Percentiles rank a stretch among this genome's conserved stretches.
Conservation (phyloP, 805 yeast genomes). For the Teunomyces lycoperdinae region DNA sequence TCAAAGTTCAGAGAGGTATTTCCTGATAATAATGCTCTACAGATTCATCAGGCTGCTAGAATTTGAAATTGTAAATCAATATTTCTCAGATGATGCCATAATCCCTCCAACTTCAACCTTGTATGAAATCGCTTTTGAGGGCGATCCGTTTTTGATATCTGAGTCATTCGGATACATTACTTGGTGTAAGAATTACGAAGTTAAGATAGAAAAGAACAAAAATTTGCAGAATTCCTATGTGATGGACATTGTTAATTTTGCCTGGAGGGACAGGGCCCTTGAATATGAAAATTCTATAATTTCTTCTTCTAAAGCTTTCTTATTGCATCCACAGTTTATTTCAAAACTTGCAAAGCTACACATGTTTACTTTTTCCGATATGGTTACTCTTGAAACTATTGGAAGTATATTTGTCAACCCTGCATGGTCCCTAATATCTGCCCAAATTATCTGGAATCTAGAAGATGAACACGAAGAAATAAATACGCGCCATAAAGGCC, state of each 20-base stretch:
- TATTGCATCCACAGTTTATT: conserved; percentile 31
- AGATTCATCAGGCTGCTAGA: conserved; percentile 13
- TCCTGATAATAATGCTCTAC: conserved; percentile 9
- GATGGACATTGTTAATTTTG: conserved; percentile 52
- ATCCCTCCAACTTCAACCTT: conserved; percentile 39
- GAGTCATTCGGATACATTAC: conserved; percentile 45
- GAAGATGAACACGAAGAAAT: conserved; percentile 41
- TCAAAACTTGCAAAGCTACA: conserved; percentile 21
- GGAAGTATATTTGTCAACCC: conserved; percentile 52
- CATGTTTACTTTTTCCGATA: conserved; percentile 21
- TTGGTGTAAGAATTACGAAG: conserved; percentile 33
- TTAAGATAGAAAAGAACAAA: conserved; percentile 21
- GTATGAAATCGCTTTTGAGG: conserved; percentile 37
- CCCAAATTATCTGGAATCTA: conserved; percentile 42
- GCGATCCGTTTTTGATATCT: conserved; percentile 45
- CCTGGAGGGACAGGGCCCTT: conserved; percentile 58
- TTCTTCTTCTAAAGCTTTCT: conserved; percentile 38
- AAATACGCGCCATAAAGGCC: conserved; percentile 48
- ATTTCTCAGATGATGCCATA: conserved; percentile 9
- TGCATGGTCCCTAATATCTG: conserved; percentile 43
- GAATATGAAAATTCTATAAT: conserved; percentile 23
- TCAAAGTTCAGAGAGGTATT: not conserved
- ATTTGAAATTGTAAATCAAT: conserved; percentile 5
- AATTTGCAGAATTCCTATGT: conserved; percentile 47
- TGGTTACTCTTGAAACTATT: conserved; percentile 24